Evolutionary conservation across 2,329 filamentous ascomycete species (phyloP).

Genomic region (Mycosphaerella arachidis): DNA sequence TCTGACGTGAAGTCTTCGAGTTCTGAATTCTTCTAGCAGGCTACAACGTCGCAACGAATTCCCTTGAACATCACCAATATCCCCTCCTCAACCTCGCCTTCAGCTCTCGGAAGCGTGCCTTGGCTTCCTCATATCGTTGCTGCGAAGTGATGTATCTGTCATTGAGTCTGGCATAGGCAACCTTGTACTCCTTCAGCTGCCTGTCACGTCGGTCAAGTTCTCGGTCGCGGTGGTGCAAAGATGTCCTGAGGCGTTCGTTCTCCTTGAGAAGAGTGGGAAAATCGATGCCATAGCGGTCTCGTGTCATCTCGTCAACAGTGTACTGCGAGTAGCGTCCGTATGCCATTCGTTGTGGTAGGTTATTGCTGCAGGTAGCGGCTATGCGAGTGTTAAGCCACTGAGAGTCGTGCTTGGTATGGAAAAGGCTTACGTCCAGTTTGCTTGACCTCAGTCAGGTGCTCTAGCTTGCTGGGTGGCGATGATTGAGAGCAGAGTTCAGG

Average conservation of each 20-base stretch:
- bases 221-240: constrained; percentile 8
- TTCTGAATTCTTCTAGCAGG: neutral
- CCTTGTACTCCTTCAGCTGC: constrained; percentile 4
- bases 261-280: constrained; percentile 16
- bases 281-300: constrained; percentile 19
- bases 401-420: neutral
- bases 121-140: constrained; percentile 7
- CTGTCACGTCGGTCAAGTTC: constrained; percentile 2
- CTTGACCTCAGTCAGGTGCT: neutral
- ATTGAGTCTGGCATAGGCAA: constrained; percentile 7
- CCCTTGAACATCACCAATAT: neutral
- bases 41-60: neutral
- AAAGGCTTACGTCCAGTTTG: neutral
- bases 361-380: neutral
- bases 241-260: constrained; percentile 10
- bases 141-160: neutral
- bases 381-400: neutral
- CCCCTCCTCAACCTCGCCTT: constrained; percentile 1
- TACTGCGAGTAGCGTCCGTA: neutral
- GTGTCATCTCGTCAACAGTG: constrained; percentile 9
- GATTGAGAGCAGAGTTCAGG: neutral
- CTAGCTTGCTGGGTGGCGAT: neutral
- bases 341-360: neutral
- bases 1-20: neutral
- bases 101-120: constrained; percentile 4